Conservation (phyloP, 345 rosid species). For the Rhodomyrtus tomentosa region DNA sequence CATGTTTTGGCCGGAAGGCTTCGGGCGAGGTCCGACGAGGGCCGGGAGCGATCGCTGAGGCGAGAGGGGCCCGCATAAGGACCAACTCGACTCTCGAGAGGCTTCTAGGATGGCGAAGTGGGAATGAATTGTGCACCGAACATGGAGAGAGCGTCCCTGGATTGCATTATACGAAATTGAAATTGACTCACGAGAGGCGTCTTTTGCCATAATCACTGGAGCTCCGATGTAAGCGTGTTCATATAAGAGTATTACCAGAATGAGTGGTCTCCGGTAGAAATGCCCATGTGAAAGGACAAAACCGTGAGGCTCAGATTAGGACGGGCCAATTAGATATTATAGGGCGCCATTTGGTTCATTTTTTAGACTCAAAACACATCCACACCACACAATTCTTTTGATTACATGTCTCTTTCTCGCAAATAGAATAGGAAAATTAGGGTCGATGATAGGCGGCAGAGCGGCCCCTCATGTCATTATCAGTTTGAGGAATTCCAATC, state of each 20-base stretch:
- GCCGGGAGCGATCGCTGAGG: neutral
- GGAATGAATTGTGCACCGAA: neutral
- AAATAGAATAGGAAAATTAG: neutral
- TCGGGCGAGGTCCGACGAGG: neutral
- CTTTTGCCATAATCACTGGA: neutral
- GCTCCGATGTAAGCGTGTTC: neutral
- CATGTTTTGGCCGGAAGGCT: neutral
- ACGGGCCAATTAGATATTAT: neutral
- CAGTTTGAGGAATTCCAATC: neutral
- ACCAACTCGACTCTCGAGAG: neutral
- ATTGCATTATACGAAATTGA: neutral
- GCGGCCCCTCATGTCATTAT: neutral
- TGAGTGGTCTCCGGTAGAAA: neutral
- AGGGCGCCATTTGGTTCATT: neutral
- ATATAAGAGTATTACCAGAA: neutral
- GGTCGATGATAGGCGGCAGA: neutral
- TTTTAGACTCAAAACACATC: neutral
- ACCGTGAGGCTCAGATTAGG: neutral
- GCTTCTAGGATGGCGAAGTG: neutral
- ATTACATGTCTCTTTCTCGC: neutral
- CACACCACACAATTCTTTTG: neutral
- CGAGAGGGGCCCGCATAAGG: neutral
- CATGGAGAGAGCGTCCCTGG: rapidly evolving
- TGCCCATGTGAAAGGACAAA: neutral
- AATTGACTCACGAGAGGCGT: neutral